These are phyloP conservation scores for Cyberlindnera galapagoensis DNA, from an alignment of 805 yeast genomes.

Conservation along the genomic window DNA sequence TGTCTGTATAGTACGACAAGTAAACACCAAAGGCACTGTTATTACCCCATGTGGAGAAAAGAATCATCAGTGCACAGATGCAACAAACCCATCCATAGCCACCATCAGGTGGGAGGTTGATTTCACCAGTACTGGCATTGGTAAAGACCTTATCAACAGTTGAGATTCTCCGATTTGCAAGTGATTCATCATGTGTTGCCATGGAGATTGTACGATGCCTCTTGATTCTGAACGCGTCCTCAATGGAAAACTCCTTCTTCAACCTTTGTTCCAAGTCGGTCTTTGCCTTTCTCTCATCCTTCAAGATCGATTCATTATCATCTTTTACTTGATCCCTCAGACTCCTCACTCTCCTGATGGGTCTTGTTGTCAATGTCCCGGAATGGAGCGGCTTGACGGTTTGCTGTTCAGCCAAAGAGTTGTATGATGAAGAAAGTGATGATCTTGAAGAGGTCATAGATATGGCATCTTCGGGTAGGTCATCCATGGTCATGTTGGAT, in stretches of 20 bases:
- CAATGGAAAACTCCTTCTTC: conserved; percentile 11
- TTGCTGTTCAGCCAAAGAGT: conserved; percentile 3
- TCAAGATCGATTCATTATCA: conserved; percentile 10
- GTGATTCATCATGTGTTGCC: conserved; percentile 1
- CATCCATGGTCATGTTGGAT: too few species aligned
- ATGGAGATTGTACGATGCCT: conserved; percentile 1
- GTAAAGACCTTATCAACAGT: conserved; percentile 28
- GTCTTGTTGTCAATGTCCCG: background rate
- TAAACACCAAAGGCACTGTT: conserved; percentile 54
- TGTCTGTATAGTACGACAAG: conserved; percentile 47
- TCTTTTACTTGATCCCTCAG: conserved; percentile 11
- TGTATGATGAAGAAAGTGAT: conserved; percentile 10
- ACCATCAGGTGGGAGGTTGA: conserved; percentile 49
- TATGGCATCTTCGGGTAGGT: too few species aligned
- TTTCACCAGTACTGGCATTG: conserved; percentile 27
- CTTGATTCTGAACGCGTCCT: conserved; percentile 11
- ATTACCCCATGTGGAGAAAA: conserved; percentile 68
- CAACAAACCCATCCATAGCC: conserved; percentile 67
- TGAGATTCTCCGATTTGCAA: conserved; percentile 3
- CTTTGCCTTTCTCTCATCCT: conserved; percentile 8
- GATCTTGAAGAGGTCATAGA: too few species aligned
- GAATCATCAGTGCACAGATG: conserved; percentile 41
- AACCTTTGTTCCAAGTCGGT: conserved; percentile 10
- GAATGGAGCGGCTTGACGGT: conserved; percentile 4
- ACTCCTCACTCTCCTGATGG: conserved; percentile 8